Evolutionary conservation across 495 filamentous ascomycete species (phyloP), one percentile per base, ranked within the genome.

Genomic region (Staphylotrichum longicolle): DNA sequence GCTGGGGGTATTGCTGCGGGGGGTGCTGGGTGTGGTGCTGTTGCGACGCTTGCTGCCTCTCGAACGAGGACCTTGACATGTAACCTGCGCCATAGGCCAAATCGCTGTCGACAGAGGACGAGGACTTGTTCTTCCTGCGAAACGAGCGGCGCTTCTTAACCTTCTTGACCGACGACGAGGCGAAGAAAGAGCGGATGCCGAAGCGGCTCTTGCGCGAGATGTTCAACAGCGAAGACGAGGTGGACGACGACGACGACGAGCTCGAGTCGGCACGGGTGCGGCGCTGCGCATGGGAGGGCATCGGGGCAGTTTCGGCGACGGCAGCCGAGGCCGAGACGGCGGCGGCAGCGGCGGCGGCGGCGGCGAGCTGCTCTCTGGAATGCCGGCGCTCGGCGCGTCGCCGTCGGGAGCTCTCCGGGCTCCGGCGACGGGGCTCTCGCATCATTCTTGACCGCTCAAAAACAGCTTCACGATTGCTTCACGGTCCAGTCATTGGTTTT

Each of bases 11-110:
- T 27, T 63, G 62, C 33, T 54, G 68, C 35, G 65, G 63, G 20
- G 20, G 20, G 20, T 41, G 66, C 30, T 14, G 57, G 65, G 49
- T 40, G 63, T 33, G 39, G 14, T 63, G 40, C 48, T 11, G n/a
- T 7, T 48, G 40, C 15, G 30, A 45, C 15, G 33, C 62, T 30
- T 60, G 67, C 33, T 63, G 61, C 50, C 64, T 62, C 11, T 63
- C 65, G 30, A 74, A 66, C 35, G 72, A 72, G 0, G 62, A 69
- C 45, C 72, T 68, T 37, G 78, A 77, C 47, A 83, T 71, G 62
- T 81, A 85, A 8, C 81, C 82, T 15, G 70, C 76, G 40, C 82
- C 82, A 61, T 85, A 85, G 30, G 81, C 82, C 47, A 85, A 65
- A 54, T 83, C 81, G 46, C 75, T 78, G 53, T 81, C 76, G 44